Conservation (phyloP, 1,139 yeast species). For the Scheffersomyces insectosa region DNA sequence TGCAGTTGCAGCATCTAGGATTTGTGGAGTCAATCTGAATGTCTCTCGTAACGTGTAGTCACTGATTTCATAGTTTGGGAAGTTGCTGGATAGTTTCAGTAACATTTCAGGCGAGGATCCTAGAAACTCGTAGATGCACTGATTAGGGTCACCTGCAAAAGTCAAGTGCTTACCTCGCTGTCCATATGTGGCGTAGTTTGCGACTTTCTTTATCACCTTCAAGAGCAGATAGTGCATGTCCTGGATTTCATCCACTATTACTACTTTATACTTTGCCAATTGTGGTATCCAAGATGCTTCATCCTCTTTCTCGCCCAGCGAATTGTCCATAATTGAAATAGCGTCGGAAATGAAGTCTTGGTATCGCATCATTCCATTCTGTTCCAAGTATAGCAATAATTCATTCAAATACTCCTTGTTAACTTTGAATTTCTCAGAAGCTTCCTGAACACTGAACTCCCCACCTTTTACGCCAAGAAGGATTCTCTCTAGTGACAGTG, state of each 20-base stretch:
- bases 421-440: slow-evolving; percentile 24
- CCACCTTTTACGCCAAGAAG: slow-evolving; percentile 34
- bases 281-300: slow-evolving; percentile 18
- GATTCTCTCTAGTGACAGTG: slow-evolving; percentile 32
- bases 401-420: slow-evolving; percentile 18
- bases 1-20: slow-evolving; percentile 42
- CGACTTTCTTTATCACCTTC: slow-evolving; percentile 42
- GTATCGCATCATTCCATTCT: slow-evolving; percentile 38
- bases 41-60: slow-evolving; percentile 45
- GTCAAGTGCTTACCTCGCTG: slow-evolving; percentile 48
- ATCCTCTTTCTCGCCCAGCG: slow-evolving; percentile 6
- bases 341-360: slow-evolving; percentile 38
- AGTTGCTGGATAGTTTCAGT: slow-evolving; percentile 20
- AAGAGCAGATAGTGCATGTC: slow-evolving; percentile 61
- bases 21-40: slow-evolving; percentile 61
- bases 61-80: slow-evolving; percentile 25
- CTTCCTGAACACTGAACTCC: slow-evolving; percentile 23
- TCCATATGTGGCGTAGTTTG: slow-evolving; percentile 27
- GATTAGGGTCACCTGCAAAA: slow-evolving; percentile 74
- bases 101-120: slow-evolving; percentile 49
- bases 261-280: slow-evolving; percentile 29
- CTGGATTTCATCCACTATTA: slow-evolving; percentile 76
- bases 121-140: slow-evolving; percentile 66
- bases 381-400: slow-evolving; percentile 16
- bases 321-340: slow-evolving; percentile 21